phyloP scores from a whole-genome alignment of 345 rosid genomes.

The Corchorus olitorius region DNA sequence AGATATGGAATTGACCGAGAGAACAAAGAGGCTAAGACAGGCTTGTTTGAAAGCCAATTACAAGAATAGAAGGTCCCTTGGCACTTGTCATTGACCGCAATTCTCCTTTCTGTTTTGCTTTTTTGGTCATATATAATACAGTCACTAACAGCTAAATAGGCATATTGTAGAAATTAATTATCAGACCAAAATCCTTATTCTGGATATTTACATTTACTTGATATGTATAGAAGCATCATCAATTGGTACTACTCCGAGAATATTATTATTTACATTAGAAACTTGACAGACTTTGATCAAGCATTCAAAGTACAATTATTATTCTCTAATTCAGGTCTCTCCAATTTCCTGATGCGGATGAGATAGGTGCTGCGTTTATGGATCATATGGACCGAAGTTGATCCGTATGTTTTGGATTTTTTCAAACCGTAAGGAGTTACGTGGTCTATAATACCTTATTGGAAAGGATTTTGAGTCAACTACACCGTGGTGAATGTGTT shows the following conservation, averaged over 20 bases:
- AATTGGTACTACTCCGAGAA: not conserved
- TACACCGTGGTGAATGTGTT: too few relatives aligned
- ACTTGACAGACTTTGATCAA: not conserved
- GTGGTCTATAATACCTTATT: too few relatives aligned
- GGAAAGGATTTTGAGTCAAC: too few relatives aligned
- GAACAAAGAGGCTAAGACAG: slow-evolving; percentile 60
- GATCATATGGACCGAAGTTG: too few relatives aligned
- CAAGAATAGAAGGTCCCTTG: slow-evolving; percentile 41
- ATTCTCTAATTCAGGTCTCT: too few relatives aligned
- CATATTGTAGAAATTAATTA: not conserved
- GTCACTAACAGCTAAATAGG: not conserved
- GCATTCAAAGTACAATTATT: too few relatives aligned
- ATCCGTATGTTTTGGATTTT: too few relatives aligned
- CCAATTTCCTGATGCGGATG: too few relatives aligned
- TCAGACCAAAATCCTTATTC: not conserved
- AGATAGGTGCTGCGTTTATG: too few relatives aligned
- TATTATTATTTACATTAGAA: not conserved
- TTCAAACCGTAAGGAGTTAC: too few relatives aligned
- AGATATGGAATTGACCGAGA: slow-evolving; percentile 45
- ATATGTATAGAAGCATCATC: not conserved
- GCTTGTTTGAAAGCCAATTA: slow-evolving; percentile 69
- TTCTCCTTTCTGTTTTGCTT: not conserved
- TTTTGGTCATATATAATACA: not conserved
- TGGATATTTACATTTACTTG: not conserved
- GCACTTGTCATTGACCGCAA: slow-evolving; percentile 18